Evolutionary conservation across 2,329 filamentous ascomycete genomes (phyloP), one percentile per base, ranked within the genome.

Genomic region (Aspergillus tanneri): DNA sequence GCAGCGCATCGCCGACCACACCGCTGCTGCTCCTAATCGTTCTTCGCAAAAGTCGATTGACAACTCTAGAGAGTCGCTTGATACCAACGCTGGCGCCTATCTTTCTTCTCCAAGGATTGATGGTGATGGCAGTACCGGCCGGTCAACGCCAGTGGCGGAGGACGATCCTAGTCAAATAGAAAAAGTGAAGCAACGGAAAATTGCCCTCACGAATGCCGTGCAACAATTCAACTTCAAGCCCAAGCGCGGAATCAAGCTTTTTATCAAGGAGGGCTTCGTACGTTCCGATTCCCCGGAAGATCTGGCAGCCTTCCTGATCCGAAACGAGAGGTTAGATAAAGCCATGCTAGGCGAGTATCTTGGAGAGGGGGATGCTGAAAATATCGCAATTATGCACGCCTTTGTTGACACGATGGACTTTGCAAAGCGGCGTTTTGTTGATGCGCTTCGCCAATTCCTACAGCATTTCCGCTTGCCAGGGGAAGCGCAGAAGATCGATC

Each of bases 321-420:
- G 78, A 24, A 92, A 93, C 60, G 90, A 96, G 11, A 83, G 85
- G 23, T 76, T 99, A 3, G 89, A 96, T 72, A 99, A 99, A 72
- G 83, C 88, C 4, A 86, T 91, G 64, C 86, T 99, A 37, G 93
- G 93, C 60, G 93, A 99, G 68, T 99, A 87, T 59, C 80, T 99
- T 5, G 93, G 93, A 34, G 93, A 99, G 69, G 93, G 90, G 25
- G 92, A 99, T 9, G 79, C 90, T 2, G 85, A 91, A 63, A 95
- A 97, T 63, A 91, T 99, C 60, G 90, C 92, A 53, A 95, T 90
- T 58, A 99, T 99, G 93, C 93, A 99, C 69, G 89, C 90, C 4
- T 99, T 99, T 69, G 92, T 99, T 10, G 92, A 99, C 60, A 74
- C 79, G 16, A 96, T 99, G 90, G 88, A 97, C 38, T 99, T 99